Evolutionary conservation across 2,329 filamentous ascomycete species (phyloP), one percentile per base, ranked within the genome.

Genomic region (Hypocreales sp.): DNA sequence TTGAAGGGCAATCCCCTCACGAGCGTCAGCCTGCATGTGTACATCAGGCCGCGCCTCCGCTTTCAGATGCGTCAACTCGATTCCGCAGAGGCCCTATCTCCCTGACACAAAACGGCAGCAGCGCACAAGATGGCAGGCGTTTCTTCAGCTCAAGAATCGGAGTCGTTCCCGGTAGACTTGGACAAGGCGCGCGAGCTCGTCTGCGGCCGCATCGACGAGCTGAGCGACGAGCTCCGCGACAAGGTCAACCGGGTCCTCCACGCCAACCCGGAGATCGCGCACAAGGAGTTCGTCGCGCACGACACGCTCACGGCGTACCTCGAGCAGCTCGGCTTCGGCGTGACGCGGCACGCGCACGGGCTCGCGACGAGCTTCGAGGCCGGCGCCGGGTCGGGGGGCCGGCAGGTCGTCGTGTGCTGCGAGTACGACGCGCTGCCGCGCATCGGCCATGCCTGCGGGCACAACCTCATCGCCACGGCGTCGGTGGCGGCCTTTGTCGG

Each of bases 291-390:
- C 39, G 53, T 51, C 12, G 66, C 67, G 7, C 64, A 69, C 34
- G 55, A 65, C 21, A 53, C 48, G 7, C 58, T 71, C 25, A 55
- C 55, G 11, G 35, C 45, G 5, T 53, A 60, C 20, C 47, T 70
- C 1, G 48, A 57, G 22, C 34, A 40, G 2, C 51, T 56, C 4
- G 64, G 60, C 0, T 64, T 61, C 36, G 31, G 39, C 0, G 60
- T 68, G 6, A 60, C 48, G 5, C 54, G 55, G 1, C 55, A 63
- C 28, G 58, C 64, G 0, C 66, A 64, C 36, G 64, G 60, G 3
- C 36, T 71, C 1, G 47, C 54, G 7, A 72, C 67, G 0, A 53
- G 63, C 2, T 71, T 72, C 35, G 56, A 59, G 25, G 59, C 54
- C 8, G 46, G 55, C 10, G 45, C 46, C 25, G 61, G 62, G 16